Base-by-base conservation (phyloP, 371 early-diverging fungal genomes). In the Rhizopus sp. region DNA sequence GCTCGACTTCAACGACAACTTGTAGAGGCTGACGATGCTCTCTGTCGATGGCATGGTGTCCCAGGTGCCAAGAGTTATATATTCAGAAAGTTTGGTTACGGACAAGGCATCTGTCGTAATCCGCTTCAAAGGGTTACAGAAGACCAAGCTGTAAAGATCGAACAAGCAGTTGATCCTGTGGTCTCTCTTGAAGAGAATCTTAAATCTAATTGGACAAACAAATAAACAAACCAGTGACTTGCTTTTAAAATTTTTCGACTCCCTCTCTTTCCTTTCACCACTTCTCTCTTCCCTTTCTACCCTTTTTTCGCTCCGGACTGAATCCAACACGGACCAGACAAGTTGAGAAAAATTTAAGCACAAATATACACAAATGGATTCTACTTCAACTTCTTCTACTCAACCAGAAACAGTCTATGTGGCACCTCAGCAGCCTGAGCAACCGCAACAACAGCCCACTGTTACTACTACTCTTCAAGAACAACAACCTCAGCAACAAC, bases 1-100 rank as follows among this genome's bases (percentile, higher is more conserved):
- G 56, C 54, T 15, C 57, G 55, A 5, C 57, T 78, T 44, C 79
- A 78, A 53, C 44, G 54, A 13, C 53, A 69, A 45, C 34, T 78
- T n/a, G 76, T 75, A 7, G 64, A 68, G 40, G 67, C 74, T 1
- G 79, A 78, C 57, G 70, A 78, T 64, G 76, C 76, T 15, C 35
- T 73, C 15, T 66, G 65, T 32, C 64, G 79, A 52, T 78, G 76
- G 76, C 60, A 68, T 50, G 79, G 79, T 42, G 53, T 75, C 34
- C 66, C 79, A 9, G 79, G 79, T 40, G 50, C 60, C 13, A 78
- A 78, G 62, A 69, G 64, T 13, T 66, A 60, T 53, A 68, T 78
- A 65, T 55, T 72, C 3, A 32, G 35, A 3, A 41, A 52, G 16
- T 40, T 69, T 10, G 74, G 76, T 4, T 75, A 73, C 53, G 79